These are phyloP conservation scores for Crucihimalaya himalaica DNA, from an alignment of 345 rosid genomes.

Conservation along the genomic window DNA sequence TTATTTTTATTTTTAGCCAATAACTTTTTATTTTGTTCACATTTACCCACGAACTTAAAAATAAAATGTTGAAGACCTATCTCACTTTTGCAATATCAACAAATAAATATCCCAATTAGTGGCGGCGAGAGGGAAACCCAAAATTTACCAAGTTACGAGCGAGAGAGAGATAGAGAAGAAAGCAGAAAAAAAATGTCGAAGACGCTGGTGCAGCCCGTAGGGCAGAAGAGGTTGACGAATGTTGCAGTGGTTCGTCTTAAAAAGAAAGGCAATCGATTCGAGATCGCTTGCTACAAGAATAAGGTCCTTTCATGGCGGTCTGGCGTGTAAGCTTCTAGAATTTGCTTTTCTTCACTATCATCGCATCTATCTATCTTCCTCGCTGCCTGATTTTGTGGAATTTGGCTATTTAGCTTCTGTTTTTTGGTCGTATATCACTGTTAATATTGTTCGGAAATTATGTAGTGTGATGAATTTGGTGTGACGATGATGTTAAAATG, in stretches of 20 bases:
- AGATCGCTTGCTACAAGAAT: constrained; percentile 97
- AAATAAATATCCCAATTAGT: constrained; percentile 1
- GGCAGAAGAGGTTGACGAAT: constrained; percentile 94
- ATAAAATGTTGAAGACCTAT: background rate
- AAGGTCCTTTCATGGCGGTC: constrained; percentile 99
- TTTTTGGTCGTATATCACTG: background rate
- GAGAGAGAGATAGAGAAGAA: background rate
- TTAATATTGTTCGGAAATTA: background rate
- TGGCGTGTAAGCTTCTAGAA: constrained; percentile 61
- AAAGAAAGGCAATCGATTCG: constrained; percentile 86
- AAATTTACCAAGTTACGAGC: background rate
- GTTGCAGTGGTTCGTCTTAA: constrained; percentile 94
- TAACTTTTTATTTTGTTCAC: background rate
- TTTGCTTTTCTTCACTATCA: background rate
- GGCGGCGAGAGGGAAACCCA: background rate
- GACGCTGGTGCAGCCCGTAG: constrained; percentile 80
- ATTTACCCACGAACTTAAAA: background rate
- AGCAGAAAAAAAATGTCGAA: constrained; percentile 56
- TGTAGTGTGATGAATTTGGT: background rate
- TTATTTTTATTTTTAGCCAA: too few relatives aligned
- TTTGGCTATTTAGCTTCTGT: background rate
- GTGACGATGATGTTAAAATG: background rate
- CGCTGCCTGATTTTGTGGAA: background rate
- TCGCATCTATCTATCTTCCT: background rate
- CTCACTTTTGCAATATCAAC: background rate